Percentiles rank a stretch among this genome's conserved stretches.
Evolutionary conservation across 768 basidiomycete species (phyloP).

Genomic region (Psilocybe azurescens): DNA sequence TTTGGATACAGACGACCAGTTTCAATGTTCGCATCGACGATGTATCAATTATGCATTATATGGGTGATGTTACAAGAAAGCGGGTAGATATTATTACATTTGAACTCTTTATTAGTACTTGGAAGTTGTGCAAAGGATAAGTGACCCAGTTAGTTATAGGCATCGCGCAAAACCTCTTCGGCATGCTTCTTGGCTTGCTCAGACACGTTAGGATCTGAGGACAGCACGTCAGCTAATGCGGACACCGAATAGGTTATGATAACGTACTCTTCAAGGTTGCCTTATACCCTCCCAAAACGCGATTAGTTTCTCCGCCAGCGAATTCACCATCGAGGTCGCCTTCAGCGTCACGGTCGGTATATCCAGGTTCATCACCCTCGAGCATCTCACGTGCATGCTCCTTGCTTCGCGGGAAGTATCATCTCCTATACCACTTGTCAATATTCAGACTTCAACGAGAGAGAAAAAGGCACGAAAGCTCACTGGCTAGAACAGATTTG

Average conservation of each 20-base stretch:
- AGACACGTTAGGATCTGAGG: slow-evolving; percentile 29
- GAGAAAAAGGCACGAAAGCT: not conserved
- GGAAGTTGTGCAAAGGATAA: not conserved
- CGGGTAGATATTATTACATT: not conserved
- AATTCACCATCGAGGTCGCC: not conserved
- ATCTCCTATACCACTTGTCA: not conserved
- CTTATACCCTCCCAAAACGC: slow-evolving; percentile 36
- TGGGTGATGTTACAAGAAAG: no score
- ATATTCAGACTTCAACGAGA: not conserved
- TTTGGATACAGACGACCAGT: no score
- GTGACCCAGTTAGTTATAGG: not conserved
- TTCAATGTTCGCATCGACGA: no score
- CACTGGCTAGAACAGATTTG: not conserved
- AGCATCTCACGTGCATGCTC: slow-evolving; percentile 1
- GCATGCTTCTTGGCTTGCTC: slow-evolving; percentile 21
- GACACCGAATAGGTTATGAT: no score
- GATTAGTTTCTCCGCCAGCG: slow-evolving; percentile 6
- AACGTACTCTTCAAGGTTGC: slow-evolving; percentile 36
- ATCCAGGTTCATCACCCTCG: slow-evolving; percentile 3
- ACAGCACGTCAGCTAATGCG: not conserved
- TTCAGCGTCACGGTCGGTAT: not conserved
- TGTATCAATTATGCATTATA: no score
- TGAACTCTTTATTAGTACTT: not conserved
- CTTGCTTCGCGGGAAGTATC: not conserved
- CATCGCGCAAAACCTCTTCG: slow-evolving; percentile 8